Base-by-base conservation (phyloP, 257 asterid genomes). In the Salvia hispanica region DNA sequence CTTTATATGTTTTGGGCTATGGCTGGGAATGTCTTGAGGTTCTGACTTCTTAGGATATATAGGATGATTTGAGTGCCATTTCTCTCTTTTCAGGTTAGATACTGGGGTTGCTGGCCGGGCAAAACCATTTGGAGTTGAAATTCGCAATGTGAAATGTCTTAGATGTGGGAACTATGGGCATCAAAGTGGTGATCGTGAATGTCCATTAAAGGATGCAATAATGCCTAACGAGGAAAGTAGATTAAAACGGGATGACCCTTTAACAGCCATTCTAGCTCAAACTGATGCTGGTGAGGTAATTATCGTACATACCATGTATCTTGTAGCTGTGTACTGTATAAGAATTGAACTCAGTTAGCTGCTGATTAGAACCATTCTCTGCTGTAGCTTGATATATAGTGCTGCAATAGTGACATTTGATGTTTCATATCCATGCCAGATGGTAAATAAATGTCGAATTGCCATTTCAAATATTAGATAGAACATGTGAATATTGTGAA, bases 121-220 rank as follows among this genome's bases (percentile, higher is more conserved):
- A 58, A 94, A 86, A 66, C 99, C 99, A 53, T 94, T 94, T 82
- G 99, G 95, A 70, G 82, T 94, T 66, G 97, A 94, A 87, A 91
- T 94, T 66, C 96, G 97, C 45, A 94, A 94, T 80, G 99, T 94
- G 67, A 94, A 94, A 82, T 94, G 99, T 69, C 88, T 94, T 36
- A 80, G 99, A 81, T 94, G 97, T 62, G 96, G 97, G 16, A 83
- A 72, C 71, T 88, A 48, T 65, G 99, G 99, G 56, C 99, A 94
- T 73, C 99, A 94, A 76, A 94, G 97, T 85, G 97, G 99, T 73
- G 99, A 94, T 76, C 97, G 99, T 71, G 99, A 94, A 75, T 94
- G 99, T 66, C 99, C 99, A 11, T 63, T 94, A 51, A 94, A 91
- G 74, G 96, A 94, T 77, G 90, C 90, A 45, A 85, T 94, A 76